Evolutionary conservation across 208 protist species (phyloP), one percentile per base, ranked within the genome.

Genomic region (Leishmania aethiopica): DNA sequence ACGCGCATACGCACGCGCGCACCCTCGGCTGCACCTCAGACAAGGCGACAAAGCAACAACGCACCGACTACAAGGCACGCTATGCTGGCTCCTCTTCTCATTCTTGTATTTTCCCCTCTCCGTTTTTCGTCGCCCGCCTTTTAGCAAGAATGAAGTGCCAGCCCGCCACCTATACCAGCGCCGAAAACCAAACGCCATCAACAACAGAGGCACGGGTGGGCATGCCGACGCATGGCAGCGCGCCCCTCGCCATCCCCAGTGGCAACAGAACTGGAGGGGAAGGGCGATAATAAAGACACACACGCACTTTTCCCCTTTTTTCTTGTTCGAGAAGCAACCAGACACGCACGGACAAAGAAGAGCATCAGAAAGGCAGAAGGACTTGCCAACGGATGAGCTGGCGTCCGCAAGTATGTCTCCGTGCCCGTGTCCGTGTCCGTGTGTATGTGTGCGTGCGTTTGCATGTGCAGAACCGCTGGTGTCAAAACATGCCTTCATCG

Each of bases 11-110:
- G 51, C 25, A 67, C n/a, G 55, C 47, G 8, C 47, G 35, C 47
- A 53, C 73, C 3, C 73, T 13, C 47, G 45, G 47, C 73, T 60
- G 49, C 73, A 77, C 11, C 75, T 69, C 40, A 47, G 28, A 79
- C 5, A 49, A 64, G 15, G 75, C 75, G 22, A 70, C 37, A 32
- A 47, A 42, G 7, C 40, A 32, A 47, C 37, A 7, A 40, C 17
- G 40, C n/a, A 4, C 25, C 19, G 37, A 72, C 67, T n/a, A 72
- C 19, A n/a, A 47, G 67, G 40, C 7, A 47, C 37, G 19, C 25
- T 72, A 15, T 72, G 37, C 5, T 42, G 40, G 17, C 67, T 47
- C 10, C 22, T 72, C 1, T 35, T 53, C 13, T 17, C 45, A 57
- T 32, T 53, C 22, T 19, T 75, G 25, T 13, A 40, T 13, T 51